These are phyloP conservation scores for Leccinum imitatum DNA, from an alignment of 768 basidiomycete species.

Conservation along the genomic window DNA sequence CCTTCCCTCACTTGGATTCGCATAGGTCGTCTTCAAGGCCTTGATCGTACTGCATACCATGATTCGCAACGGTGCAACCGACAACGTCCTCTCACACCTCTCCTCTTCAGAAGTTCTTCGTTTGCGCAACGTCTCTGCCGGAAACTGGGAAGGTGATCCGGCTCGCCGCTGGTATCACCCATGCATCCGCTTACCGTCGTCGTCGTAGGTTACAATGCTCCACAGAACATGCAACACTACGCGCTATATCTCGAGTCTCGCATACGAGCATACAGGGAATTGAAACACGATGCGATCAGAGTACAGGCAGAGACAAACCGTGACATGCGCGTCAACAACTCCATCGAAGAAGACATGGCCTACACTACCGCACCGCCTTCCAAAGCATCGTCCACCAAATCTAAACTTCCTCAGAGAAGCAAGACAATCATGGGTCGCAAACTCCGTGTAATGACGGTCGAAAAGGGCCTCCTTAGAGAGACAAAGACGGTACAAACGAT, in stretches of 20 bases:
- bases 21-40: constrained; percentile 95
- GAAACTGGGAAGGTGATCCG: constrained; percentile 80
- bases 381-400: constrained; percentile 33
- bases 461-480: constrained; percentile 92
- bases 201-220: constrained; percentile 72
- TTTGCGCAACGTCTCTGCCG: constrained; percentile 76
- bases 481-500: constrained; percentile 87
- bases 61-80: constrained; percentile 95
- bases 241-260: constrained; percentile 86
- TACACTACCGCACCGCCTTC: constrained; percentile 28
- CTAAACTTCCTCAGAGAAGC: constrained; percentile 50
- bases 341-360: constrained; percentile 59
- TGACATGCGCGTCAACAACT: constrained; percentile 64
- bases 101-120: constrained; percentile 79
- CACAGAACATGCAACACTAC: constrained; percentile 85
- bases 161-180: constrained; percentile 1
- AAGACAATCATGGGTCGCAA: constrained; percentile 84
- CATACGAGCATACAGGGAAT: constrained; percentile 82
- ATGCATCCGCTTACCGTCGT: not conserved
- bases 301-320: constrained; percentile 94
- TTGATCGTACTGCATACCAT: constrained; percentile 93
- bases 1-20: constrained; percentile 1
- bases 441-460: constrained; percentile 87
- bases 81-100: constrained; percentile 85
- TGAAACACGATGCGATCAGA: constrained; percentile 91